Evolutionary conservation across 805 yeast species (phyloP).

Genomic region (Sugiyamaella smithiae): DNA sequence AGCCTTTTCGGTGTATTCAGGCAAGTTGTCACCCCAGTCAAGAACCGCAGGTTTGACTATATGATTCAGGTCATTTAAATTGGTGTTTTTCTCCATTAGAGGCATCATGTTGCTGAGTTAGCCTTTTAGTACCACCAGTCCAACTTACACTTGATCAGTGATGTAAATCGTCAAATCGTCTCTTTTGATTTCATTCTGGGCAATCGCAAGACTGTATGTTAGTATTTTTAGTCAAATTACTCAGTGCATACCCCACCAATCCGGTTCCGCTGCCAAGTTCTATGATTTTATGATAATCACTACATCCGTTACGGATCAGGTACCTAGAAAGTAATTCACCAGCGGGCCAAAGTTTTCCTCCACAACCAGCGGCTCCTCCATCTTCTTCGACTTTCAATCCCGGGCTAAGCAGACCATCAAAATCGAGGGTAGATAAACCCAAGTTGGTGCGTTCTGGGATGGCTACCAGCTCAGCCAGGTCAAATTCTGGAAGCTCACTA

Average conservation of each 20-base stretch:
- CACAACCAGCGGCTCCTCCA: conserved; percentile 60
- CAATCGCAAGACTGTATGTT: conserved; percentile 30
- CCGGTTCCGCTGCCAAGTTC: conserved; percentile 64
- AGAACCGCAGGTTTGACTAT: conserved; percentile 43
- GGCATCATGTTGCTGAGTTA: conserved; percentile 39
- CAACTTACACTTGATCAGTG: conserved; percentile 46
- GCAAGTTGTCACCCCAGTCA: conserved; percentile 46
- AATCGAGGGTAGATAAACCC: conserved; percentile 40
- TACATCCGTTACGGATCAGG: conserved; percentile 32
- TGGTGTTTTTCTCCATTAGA: conserved; percentile 46
- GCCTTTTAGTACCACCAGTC: neutral
- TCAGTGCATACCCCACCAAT: conserved; percentile 42
- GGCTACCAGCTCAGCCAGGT: conserved; percentile 30
- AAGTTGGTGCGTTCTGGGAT: conserved; percentile 36
- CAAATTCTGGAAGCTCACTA: neutral
- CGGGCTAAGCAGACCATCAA: conserved; percentile 39
- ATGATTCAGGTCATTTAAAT: conserved; percentile 38
- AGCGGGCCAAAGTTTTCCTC: conserved; percentile 63
- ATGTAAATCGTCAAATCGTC: conserved; percentile 39
- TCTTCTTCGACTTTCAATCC: conserved; percentile 48
- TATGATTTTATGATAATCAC: conserved; percentile 34
- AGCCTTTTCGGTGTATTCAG: conserved; percentile 36
- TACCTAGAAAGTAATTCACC: conserved; percentile 54
- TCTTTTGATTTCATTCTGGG: conserved; percentile 26
- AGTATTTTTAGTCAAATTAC: neutral